Base-by-base conservation (phyloP, 139 green algal species). In the Microglena sp. region DNA sequence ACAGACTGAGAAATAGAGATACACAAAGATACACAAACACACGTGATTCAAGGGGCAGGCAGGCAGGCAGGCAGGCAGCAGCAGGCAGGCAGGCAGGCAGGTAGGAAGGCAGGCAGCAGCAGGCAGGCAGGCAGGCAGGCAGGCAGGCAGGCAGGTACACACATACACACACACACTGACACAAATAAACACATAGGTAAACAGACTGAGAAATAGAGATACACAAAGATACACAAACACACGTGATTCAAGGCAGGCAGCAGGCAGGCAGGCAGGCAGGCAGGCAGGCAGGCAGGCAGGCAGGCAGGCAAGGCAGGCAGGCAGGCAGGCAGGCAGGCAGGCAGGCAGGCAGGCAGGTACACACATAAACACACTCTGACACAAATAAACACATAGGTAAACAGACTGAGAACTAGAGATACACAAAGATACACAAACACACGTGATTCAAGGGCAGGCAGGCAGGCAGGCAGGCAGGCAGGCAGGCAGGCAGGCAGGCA, bases 401-500 rank as follows among this genome's bases (percentile, higher is more conserved):
- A 50, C 40, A 50, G 40, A 50, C 40, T 24, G 40, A 50, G 15
- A 50, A 18, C 11, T 18, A 50, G 40, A 50, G 15, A 50, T 11
- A 50, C 40, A 50, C 15, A 50, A 11, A 50, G 40, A 50, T 18
- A 50, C 15, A 50, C 40, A 50, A 18, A 6, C 45, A 56, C 28
- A 43, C 40, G 24, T 15, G 40, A 50, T 18, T 24, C 15, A 50
- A 26, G 2, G 59, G 22, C 33, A 32, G 59, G 22, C 33, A 32
- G 59, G 22, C 59, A 53, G 59, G 22, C 33, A 30, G 33, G 22
- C 33, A 30, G 33, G 22, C 59, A 53, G 59, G 21, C 59, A 32
- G 59, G 21, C 59, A 29, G 33, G 22, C 33, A 30, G 59, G 21
- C 59, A 63, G 56, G 56, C 56, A 63, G 56, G 56, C 56, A 63